These are phyloP conservation scores for Hysterium pulicare DNA, from an alignment of 2,329 filamentous ascomycete species.

Conservation along the genomic window DNA sequence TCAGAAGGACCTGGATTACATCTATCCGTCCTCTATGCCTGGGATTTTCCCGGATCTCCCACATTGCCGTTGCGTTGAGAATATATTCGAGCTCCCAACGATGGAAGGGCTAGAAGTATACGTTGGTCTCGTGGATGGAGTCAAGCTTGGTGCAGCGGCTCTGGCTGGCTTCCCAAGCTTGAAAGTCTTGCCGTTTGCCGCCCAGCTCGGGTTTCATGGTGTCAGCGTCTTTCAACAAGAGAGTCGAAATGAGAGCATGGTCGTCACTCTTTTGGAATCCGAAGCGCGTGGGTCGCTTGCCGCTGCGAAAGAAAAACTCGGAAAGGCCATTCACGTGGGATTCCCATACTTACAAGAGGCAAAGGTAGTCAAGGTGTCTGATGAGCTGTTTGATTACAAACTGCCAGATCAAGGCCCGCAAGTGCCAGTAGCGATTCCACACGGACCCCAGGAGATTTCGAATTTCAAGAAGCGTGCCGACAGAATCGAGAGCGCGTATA, in stretches of 20 bases:
- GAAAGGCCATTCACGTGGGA: conserved; percentile 82
- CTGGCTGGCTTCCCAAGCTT: conserved; percentile 91
- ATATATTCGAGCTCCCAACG: conserved; percentile 90
- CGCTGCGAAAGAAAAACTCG: conserved; percentile 73
- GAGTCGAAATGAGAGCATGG: conserved; percentile 93
- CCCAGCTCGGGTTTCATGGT: conserved; percentile 78
- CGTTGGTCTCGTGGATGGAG: conserved; percentile 78
- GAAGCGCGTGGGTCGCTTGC: conserved; percentile 68
- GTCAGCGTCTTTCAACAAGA: conserved; percentile 95
- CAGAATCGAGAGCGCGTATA: conserved; percentile 81
- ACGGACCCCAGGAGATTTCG: conserved; percentile 71
- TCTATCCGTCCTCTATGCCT: conserved; percentile 81
- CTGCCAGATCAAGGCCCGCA: conserved; percentile 61
- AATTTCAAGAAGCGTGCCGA: conserved; percentile 82
- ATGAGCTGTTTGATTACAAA: conserved; percentile 88
- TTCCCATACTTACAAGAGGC: conserved; percentile 96
- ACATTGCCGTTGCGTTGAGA: conserved; percentile 87
- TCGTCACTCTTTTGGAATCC: conserved; percentile 76
- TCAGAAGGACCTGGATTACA: conserved; percentile 70
- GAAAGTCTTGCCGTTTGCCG: conserved; percentile 79
- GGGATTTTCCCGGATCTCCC: conserved; percentile 87
- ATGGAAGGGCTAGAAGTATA: conserved; percentile 86
- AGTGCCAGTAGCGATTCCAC: conserved; percentile 65
- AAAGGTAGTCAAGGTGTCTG: conserved; percentile 81
- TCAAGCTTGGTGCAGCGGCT: conserved; percentile 76